Evolutionary conservation across 495 filamentous ascomycete genomes (phyloP).

Genomic region (Xylaria castorea): DNA sequence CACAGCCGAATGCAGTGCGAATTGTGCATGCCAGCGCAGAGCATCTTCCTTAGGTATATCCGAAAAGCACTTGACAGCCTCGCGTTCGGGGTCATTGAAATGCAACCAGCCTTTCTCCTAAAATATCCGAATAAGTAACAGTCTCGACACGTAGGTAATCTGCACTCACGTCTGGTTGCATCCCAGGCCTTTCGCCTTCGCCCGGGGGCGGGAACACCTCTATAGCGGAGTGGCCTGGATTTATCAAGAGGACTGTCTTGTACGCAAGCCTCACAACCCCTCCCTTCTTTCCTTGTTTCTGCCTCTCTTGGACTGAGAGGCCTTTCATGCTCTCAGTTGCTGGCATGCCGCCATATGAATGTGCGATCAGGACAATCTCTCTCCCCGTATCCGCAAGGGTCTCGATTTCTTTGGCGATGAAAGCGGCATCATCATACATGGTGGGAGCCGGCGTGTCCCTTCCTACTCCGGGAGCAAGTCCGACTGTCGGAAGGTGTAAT

Average conservation of each 20-base stretch:
- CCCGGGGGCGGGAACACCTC: conserved; percentile 21
- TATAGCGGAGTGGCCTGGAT: conserved; percentile 26
- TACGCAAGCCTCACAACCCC: conserved; percentile 52
- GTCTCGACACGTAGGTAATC: neutral
- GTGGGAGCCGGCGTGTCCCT: conserved; percentile 26
- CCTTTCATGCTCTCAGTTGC: conserved; percentile 46
- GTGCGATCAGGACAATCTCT: conserved; percentile 44
- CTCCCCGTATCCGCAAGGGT: conserved; percentile 43
- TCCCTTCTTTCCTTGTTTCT: conserved; percentile 46
- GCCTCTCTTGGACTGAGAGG: conserved; percentile 47
- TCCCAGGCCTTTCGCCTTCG: conserved; percentile 15
- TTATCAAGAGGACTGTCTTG: conserved; percentile 39
- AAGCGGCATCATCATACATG: conserved; percentile 40
- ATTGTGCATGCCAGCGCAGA: conserved; percentile 21
- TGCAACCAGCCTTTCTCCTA: conserved; percentile 39
- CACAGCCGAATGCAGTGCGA: conserved; percentile 37
- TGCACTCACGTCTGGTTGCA: conserved; percentile 34
- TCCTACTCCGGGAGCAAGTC: conserved; percentile 13
- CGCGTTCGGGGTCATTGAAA: conserved; percentile 14
- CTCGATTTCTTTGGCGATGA: conserved; percentile 36
- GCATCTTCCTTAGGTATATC: conserved; percentile 29
- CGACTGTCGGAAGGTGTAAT: conserved; percentile 31
- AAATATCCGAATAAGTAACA: neutral
- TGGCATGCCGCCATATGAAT: conserved; percentile 48
- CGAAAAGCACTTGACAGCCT: conserved; percentile 29